Base-by-base conservation (phyloP, 2,329 filamentous ascomycete genomes). In the Stromatinia cepivora region DNA sequence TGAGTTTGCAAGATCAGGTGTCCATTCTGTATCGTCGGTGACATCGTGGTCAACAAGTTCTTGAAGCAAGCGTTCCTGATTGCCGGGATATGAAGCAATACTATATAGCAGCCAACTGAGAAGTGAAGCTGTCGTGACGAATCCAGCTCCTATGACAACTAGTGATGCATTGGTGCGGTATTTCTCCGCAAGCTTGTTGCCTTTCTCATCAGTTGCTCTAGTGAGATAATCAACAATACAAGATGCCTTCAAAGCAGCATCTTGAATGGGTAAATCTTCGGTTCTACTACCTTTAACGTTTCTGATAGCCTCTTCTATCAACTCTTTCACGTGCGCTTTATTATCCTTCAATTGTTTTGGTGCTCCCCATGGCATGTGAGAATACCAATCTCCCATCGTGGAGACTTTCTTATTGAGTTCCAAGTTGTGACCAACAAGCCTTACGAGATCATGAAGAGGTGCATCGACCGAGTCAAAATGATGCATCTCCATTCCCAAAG, bases 391-490 rank as follows among this genome's bases (percentile, higher is more conserved):
- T 2, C 82, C 82, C 66, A 78, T 78, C 0, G 80, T 78, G 0
- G 81, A 78, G 6, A 84, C 77, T 71, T 83, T 82, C 73, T 84
- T 84, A 72, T 83, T 84, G 39, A 85, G 72, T 1, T 76, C 77
- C 5, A 84, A 76, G 1, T 77, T 59, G 25, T 81, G 78, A 0
- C 79, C 82, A 58, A 84, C 80, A 1, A 73, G 61, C 28, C 72
- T 71, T 0, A 84, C 80, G 63, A 84, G 79, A n/a, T 78, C 75
- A 71, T 82, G 80, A 8, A 83, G 67, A 0, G 81, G 80, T 1
- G 81, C 73, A 63, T 83, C 79, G 1, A 77, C 68, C 4, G 72
- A 59, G 0, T 75, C 73, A 59, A 85, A 84, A 66, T 85, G 83
- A 11, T 81, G 70, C 64, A 84, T 79, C 36, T 84, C 82, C 69